Conservation (phyloP, 495 filamentous ascomycete species). For the Mytilinidion resinicola region DNA sequence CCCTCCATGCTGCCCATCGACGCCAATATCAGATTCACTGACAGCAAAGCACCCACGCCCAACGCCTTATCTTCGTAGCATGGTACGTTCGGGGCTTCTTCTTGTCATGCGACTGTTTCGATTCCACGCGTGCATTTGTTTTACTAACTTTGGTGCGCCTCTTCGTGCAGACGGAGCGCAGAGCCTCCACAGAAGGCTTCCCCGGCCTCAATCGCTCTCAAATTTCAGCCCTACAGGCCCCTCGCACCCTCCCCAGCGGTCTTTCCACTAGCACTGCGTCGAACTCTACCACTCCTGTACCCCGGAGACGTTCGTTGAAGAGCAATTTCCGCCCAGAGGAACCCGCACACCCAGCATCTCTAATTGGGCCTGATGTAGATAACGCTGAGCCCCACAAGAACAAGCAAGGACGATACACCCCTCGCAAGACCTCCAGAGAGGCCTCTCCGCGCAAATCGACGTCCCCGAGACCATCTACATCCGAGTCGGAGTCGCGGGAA, state of each 20-base stretch:
- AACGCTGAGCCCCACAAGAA: constrained; percentile 18
- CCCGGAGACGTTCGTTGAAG: constrained; percentile 12
- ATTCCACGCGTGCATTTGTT: neutral
- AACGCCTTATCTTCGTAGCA: constrained; percentile 16
- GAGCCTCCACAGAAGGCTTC: constrained; percentile 15
- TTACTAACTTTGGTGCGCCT: neutral
- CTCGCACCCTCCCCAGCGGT: neutral
- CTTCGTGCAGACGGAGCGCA: constrained; percentile 19
- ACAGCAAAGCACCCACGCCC: constrained; percentile 20
- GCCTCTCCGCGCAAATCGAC: constrained; percentile 8
- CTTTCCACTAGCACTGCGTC: neutral
- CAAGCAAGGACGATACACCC: constrained; percentile 1
- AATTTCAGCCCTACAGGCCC: neutral
- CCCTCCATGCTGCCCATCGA: constrained; percentile 7
- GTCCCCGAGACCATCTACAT: neutral
- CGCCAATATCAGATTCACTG: constrained; percentile 27
- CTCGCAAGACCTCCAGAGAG: constrained; percentile 3
- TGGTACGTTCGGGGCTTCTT: constrained; percentile 21
- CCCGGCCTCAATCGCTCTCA: constrained; percentile 5
- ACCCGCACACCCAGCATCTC: constrained; percentile 3
- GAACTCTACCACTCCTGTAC: neutral
- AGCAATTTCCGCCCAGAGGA: constrained; percentile 7
- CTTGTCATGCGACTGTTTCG: neutral
- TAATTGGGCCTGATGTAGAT: constrained; percentile 16
- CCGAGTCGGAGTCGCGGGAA: constrained; percentile 2